phyloP scores from a whole-genome alignment of 805 yeast genomes.

The Scheffersomyces amazonensis region DNA sequence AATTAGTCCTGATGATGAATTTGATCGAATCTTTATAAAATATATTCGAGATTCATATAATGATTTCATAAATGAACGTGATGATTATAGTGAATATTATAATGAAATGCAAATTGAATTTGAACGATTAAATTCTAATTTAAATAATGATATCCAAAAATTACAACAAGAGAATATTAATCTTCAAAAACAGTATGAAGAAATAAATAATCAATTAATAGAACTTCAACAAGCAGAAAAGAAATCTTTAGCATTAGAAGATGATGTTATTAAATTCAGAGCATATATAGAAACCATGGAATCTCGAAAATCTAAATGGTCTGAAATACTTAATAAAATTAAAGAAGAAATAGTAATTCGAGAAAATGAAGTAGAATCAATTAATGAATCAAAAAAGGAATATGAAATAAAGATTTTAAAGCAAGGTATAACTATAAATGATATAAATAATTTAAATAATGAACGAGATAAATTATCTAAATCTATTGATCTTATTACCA shows the following conservation, averaged over 20 bases:
- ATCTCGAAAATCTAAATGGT: slow-evolving; percentile 65
- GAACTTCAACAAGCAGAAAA: slow-evolving; percentile 50
- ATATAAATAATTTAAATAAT: slow-evolving; percentile 59
- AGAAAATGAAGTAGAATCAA: slow-evolving; percentile 40
- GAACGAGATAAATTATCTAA: slow-evolving; percentile 60
- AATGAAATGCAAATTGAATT: slow-evolving; percentile 57
- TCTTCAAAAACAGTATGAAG: slow-evolving; percentile 38
- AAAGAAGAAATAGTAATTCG: slow-evolving; percentile 49
- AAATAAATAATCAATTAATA: slow-evolving; percentile 42
- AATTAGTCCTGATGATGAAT: slow-evolving; percentile 40
- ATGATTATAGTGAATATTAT: slow-evolving; percentile 55
- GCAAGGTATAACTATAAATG: slow-evolving; percentile 62
- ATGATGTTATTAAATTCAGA: slow-evolving; percentile 66
- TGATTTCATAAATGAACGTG: slow-evolving; percentile 61
- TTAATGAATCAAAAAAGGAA: slow-evolving; percentile 32
- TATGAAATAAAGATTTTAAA: slow-evolving; percentile 39
- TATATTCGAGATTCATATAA: slow-evolving; percentile 68
- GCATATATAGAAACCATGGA: slow-evolving; percentile 71
- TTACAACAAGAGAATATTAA: slow-evolving; percentile 39
- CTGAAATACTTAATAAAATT: slow-evolving; percentile 52
- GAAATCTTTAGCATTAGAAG: slow-evolving; percentile 61
- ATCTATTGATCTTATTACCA: slow-evolving; percentile 44
- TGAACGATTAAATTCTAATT: slow-evolving; percentile 46
- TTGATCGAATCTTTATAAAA: slow-evolving; percentile 52
- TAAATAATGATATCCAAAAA: slow-evolving; percentile 44